Conservation (phyloP, 306 rosid genomes). For the Ormosia emarginata region DNA sequence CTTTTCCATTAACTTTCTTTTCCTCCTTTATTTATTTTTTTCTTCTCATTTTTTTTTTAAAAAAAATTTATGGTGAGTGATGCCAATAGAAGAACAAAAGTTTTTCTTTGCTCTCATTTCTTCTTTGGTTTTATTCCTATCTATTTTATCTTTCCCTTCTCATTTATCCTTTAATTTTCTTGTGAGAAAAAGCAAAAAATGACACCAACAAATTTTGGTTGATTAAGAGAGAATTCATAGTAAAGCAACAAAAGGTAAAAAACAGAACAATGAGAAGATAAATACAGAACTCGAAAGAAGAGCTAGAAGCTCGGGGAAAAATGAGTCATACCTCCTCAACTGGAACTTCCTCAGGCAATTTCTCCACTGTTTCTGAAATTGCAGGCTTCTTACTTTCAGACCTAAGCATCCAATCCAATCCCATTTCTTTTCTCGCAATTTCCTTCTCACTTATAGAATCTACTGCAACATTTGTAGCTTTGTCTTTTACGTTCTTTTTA, state of each 20-base stretch:
- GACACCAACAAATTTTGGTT: background rate
- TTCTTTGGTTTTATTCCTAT: background rate
- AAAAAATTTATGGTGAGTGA: background rate
- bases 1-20: background rate
- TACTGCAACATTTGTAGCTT: constrained; percentile 10
- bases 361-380: constrained; percentile 33
- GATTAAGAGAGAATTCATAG: background rate
- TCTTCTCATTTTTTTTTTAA: background rate
- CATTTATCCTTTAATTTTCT: background rate
- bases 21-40: background rate
- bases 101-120: background rate
- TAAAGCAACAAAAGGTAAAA: background rate
- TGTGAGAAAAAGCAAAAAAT: constrained; percentile 3
- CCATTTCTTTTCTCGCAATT: constrained; percentile 73
- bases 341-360: constrained; percentile 42
- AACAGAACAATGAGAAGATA: background rate
- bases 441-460: constrained; percentile 44
- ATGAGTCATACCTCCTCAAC: constrained; percentile 53
- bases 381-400: constrained; percentile 50
- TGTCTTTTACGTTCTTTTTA: constrained; percentile 26
- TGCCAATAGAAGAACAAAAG: background rate
- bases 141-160: background rate
- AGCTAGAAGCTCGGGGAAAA: background rate
- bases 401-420: constrained; percentile 95
- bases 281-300: background rate